A percentile compares a stretch with the other conserved stretches of the same genome.
These are phyloP conservation scores for Abrus pulchellus DNA, from an alignment of 306 rosid genomes.

Conservation along the genomic window DNA sequence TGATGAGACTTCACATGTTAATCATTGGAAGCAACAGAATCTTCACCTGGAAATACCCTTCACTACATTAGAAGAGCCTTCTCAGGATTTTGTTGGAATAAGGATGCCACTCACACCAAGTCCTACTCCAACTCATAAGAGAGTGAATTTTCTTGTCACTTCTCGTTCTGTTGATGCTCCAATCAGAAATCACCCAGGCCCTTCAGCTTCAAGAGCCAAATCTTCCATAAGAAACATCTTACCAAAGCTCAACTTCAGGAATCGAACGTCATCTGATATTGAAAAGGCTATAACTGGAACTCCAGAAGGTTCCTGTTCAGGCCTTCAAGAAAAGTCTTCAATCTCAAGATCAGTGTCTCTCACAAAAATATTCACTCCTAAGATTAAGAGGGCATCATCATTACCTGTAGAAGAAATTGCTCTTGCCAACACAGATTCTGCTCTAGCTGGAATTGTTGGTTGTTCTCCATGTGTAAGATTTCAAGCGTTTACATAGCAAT, in stretches of 20 bases:
- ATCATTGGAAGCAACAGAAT: conserved; percentile 69
- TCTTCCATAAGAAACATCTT: conserved; percentile 71
- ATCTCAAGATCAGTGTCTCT: conserved; percentile 81
- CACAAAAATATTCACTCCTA: conserved; percentile 73
- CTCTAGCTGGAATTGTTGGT: conserved; percentile 64
- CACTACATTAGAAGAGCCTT: conserved; percentile 58
- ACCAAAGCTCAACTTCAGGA: conserved; percentile 79
- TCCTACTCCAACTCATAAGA: conserved; percentile 80
- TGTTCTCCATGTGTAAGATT: conserved; percentile 70
- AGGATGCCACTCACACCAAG: conserved; percentile 81
- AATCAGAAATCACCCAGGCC: conserved; percentile 48
- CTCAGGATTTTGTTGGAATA: conserved; percentile 66
- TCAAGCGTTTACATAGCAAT: conserved; percentile 7
- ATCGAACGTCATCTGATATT: conserved; percentile 67
- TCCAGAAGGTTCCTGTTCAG: conserved; percentile 65
- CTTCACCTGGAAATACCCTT: conserved; percentile 73
- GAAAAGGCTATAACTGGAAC: conserved; percentile 61
- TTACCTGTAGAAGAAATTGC: conserved; percentile 84
- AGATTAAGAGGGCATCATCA: conserved; percentile 84
- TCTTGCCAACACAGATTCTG: conserved; percentile 62
- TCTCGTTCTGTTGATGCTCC: conserved; percentile 71
- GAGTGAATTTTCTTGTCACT: conserved; percentile 76
- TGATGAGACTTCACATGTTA: conserved; percentile 55
- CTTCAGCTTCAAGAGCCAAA: conserved; percentile 71
- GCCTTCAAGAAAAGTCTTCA: conserved; percentile 64